These are phyloP conservation scores for Podila minutissima DNA, from an alignment of 192 early-diverging fungal species.

Conservation along the genomic window DNA sequence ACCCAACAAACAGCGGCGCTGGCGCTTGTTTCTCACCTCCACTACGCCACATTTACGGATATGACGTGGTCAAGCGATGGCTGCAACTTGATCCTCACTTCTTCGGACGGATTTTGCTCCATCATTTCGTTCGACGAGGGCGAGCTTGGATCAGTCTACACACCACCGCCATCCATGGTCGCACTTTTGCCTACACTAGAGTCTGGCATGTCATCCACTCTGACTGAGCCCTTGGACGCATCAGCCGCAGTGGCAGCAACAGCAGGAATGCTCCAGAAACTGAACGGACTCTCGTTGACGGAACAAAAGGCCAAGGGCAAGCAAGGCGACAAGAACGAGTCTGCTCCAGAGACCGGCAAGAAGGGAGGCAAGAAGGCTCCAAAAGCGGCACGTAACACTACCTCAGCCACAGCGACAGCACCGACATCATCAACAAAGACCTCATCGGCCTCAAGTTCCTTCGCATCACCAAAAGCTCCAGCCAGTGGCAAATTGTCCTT, in stretches of 20 bases:
- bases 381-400: neutral
- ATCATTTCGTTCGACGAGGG: constrained; percentile 76
- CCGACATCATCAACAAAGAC: neutral
- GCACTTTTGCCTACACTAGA: constrained; percentile 8
- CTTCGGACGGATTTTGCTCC: constrained; percentile 90
- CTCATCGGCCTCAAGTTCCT: neutral
- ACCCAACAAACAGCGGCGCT: constrained; percentile 79
- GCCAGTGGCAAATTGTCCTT: constrained; percentile 3
- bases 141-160: constrained; percentile 66
- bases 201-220: neutral
- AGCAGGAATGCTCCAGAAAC: constrained; percentile 41
- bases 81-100: constrained; percentile 75
- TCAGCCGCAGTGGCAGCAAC: constrained; percentile 32
- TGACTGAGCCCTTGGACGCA: constrained; percentile 13
- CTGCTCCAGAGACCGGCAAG: constrained; percentile 16
- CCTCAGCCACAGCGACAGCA: neutral
- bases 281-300: constrained; percentile 31
- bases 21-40: constrained; percentile 79
- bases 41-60: constrained; percentile 92
- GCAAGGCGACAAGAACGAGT: constrained; percentile 15
- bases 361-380: constrained; percentile 8
- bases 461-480: neutral
- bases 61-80: constrained; percentile 88
- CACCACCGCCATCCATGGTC: constrained; percentile 25
- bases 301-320: constrained; percentile 28